Evolutionary conservation across 2,329 filamentous ascomycete species (phyloP).

Genomic region (Xylariaceae sp.): DNA sequence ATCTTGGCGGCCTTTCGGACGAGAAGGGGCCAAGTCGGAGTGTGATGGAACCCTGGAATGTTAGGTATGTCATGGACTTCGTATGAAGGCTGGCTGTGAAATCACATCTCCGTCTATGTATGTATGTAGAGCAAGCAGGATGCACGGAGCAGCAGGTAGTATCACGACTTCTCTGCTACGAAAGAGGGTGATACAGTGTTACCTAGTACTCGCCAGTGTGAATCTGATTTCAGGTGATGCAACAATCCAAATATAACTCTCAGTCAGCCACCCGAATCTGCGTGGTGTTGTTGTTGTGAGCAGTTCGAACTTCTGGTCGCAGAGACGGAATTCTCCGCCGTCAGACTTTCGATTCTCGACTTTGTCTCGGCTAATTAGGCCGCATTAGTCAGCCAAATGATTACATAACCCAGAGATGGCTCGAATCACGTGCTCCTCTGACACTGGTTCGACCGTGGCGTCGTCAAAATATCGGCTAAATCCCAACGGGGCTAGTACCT

Average conservation of each 20-base stretch:
- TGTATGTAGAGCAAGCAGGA: too few relatives aligned
- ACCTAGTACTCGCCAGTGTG: too few relatives aligned
- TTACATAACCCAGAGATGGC: not conserved
- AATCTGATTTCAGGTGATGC: too few relatives aligned
- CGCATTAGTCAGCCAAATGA: not conserved
- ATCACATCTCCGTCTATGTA: not conserved
- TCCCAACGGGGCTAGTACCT: constrained; percentile 7
- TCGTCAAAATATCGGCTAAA: constrained; percentile 22
- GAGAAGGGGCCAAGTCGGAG: constrained; percentile 8
- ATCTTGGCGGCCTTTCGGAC: constrained; percentile 26
- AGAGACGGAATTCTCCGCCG: too few relatives aligned
- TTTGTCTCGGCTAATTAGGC: not conserved
- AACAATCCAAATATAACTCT: too few relatives aligned
- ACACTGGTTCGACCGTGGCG: not conserved
- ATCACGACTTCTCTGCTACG: too few relatives aligned
- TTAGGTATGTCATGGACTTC: not conserved
- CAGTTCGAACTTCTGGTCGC: too few relatives aligned
- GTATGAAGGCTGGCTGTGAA: not conserved
- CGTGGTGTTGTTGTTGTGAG: too few relatives aligned
- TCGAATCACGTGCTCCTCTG: not conserved
- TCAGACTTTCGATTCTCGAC: not conserved
- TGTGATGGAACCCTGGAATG: not conserved
- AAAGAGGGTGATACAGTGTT: too few relatives aligned
- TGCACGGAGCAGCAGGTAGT: too few relatives aligned
- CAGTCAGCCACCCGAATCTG: too few relatives aligned